A percentile compares a stretch with the other conserved stretches of the same genome.
These are phyloP conservation scores for Chlorella sp. DNA, from an alignment of 139 green algal species.

Conservation along the genomic window DNA sequence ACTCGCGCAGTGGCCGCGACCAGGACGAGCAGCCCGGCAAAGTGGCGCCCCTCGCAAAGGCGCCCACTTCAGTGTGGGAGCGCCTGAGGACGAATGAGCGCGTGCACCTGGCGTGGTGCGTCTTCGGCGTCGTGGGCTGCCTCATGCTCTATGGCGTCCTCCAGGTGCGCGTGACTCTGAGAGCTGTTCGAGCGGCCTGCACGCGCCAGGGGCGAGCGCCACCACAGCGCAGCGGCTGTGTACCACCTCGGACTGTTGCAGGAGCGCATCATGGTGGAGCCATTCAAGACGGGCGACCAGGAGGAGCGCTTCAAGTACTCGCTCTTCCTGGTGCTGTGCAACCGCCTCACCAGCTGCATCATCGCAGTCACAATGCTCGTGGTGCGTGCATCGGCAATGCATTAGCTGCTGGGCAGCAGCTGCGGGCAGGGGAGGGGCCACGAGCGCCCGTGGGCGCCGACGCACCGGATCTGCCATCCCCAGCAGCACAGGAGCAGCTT, in stretches of 20 bases:
- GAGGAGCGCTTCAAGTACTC: slow-evolving; percentile 81
- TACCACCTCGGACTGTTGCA: too few species aligned
- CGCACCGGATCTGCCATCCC: too few species aligned
- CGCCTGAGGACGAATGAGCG: slow-evolving; percentile 30
- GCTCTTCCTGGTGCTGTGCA: slow-evolving; percentile 94
- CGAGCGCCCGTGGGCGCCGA: too few species aligned
- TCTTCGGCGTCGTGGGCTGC: slow-evolving; percentile 59
- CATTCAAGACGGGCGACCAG: slow-evolving; percentile 45
- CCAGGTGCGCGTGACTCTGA: slow-evolving; percentile 39
- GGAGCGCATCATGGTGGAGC: slow-evolving; percentile 90
- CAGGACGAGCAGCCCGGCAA: too few species aligned
- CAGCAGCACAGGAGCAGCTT: background rate
- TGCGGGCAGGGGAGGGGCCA: too few species aligned
- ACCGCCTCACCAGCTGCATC: slow-evolving; percentile 59
- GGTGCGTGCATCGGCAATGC: slow-evolving; percentile 25
- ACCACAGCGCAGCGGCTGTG: background rate
- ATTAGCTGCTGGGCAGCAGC: too few species aligned
- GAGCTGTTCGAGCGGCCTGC: background rate
- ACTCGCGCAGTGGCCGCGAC: too few species aligned
- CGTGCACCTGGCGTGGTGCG: slow-evolving; percentile 53
- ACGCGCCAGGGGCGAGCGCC: background rate
- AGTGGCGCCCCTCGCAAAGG: too few species aligned
- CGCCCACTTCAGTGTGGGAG: too few species aligned
- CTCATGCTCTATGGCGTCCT: slow-evolving; percentile 80
- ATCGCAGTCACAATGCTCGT: slow-evolving; percentile 67